phyloP scores from a whole-genome alignment of 1,284 basidiomycete species.

The Fomes fomentarius region DNA sequence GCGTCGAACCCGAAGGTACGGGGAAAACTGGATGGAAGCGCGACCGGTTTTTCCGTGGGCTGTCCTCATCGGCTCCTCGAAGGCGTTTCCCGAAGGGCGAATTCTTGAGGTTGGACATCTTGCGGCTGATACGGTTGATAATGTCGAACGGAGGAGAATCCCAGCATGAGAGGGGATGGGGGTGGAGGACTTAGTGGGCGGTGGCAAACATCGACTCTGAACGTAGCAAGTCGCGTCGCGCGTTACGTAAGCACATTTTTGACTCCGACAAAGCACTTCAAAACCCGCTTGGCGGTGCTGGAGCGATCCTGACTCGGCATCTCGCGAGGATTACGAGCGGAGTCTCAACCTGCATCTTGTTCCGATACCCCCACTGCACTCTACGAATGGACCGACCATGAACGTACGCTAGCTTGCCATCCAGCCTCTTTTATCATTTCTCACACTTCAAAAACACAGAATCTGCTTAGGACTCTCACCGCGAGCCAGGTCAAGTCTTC shows the following conservation, averaged over 20 bases:
- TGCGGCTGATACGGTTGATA: slow-evolving; percentile 19
- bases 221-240: slow-evolving; percentile 29
- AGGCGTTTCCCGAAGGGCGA: slow-evolving; percentile 81
- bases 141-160: slow-evolving; percentile 24
- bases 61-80: slow-evolving; percentile 59
- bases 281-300: neutral
- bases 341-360: slow-evolving; percentile 38
- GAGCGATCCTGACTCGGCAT: slow-evolving; percentile 18
- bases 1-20: slow-evolving; percentile 47
- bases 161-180: slow-evolving; percentile 28
- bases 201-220: slow-evolving; percentile 15
- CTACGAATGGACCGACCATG: slow-evolving; percentile 38
- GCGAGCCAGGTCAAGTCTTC: slow-evolving; percentile 61
- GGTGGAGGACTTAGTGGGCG: slow-evolving; percentile 19
- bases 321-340: slow-evolving; percentile 31
- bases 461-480: slow-evolving; percentile 78
- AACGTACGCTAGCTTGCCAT: slow-evolving; percentile 43
- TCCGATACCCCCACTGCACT: slow-evolving; percentile 30
- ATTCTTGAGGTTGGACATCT: slow-evolving; percentile 80
- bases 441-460: slow-evolving; percentile 44
- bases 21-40: slow-evolving; percentile 60
- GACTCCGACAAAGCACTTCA: slow-evolving; percentile 5
- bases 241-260: slow-evolving; percentile 24
- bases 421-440: slow-evolving; percentile 26
- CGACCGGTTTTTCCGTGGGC: slow-evolving; percentile 52